Evolutionary conservation across 257 asterid genomes (phyloP).

Genomic region (Solanum ossicruentum): DNA sequence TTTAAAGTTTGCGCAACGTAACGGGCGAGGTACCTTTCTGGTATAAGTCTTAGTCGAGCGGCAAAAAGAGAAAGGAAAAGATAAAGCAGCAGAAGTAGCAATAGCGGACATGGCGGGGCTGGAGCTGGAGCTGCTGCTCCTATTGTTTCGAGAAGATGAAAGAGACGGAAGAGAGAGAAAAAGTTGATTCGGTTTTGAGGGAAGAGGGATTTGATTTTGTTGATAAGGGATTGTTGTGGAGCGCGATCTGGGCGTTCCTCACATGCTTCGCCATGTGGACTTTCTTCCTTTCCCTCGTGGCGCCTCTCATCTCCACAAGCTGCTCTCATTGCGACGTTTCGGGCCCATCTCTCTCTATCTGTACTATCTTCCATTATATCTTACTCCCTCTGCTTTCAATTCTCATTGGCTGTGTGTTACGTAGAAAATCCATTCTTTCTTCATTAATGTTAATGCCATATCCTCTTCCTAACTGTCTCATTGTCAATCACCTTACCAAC

Average conservation of each 20-base stretch:
- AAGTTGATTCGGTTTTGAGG: background rate
- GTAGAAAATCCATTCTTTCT: background rate
- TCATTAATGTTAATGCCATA: background rate
- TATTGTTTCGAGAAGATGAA: background rate
- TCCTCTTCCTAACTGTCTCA: background rate
- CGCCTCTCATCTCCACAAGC: constrained; percentile 24
- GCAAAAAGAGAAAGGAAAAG: constrained; percentile 50
- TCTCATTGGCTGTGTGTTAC: background rate
- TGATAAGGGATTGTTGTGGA: constrained; percentile 50
- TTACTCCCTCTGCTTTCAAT: constrained; percentile 1
- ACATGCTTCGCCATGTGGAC: constrained; percentile 40
- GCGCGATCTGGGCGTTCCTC: constrained; percentile 62
- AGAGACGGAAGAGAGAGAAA: background rate
- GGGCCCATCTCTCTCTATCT: background rate
- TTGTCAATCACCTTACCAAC: too few relatives aligned
- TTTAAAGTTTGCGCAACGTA: background rate
- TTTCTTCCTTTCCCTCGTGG: constrained; percentile 27
- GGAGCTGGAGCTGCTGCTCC: background rate
- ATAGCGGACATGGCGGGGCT: constrained; percentile 39
- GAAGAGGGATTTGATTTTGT: constrained; percentile 8
- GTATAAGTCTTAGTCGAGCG: constrained; percentile 36
- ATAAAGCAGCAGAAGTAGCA: constrained; percentile 40
- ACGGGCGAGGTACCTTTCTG: constrained; percentile 38
- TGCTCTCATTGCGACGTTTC: too few relatives aligned
- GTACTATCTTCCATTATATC: constrained; percentile 8